Percentiles rank a stretch among this genome's conserved stretches.
These are phyloP conservation scores for Cavenderia fasciculata DNA, from an alignment of 78 protist genomes.

Conservation along the genomic window DNA sequence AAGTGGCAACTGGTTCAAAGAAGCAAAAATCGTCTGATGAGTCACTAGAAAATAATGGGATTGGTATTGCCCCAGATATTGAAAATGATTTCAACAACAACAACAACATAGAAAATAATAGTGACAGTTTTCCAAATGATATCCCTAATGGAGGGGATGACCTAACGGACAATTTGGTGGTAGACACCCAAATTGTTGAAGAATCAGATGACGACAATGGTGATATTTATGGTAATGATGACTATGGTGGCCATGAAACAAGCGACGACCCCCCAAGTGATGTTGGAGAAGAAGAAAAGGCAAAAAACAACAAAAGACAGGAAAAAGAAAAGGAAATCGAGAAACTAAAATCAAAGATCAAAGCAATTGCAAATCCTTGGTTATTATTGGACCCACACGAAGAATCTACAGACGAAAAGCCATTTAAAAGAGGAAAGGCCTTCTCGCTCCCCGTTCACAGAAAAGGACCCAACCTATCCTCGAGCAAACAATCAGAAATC, in stretches of 20 bases:
- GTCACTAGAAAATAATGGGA: too few relatives aligned
- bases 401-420: constrained; percentile 9
- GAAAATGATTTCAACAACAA: too few relatives aligned
- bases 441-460: not conserved
- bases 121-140: not conserved
- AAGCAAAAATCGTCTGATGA: not conserved
- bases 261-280: not conserved
- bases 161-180: not conserved
- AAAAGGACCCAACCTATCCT: not conserved
- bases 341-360: not conserved
- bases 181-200: not conserved
- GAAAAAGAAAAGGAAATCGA: not conserved
- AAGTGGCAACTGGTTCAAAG: too few relatives aligned
- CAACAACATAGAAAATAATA: not conserved
- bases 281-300: not conserved
- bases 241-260: not conserved
- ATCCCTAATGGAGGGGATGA: not conserved
- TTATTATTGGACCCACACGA: constrained; percentile 34
- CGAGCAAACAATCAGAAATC: not conserved
- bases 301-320: not conserved
- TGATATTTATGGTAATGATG: not conserved
- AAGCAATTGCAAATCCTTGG: constrained; percentile 21
- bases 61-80: too few relatives aligned
- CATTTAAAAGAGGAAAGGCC: constrained; percentile 58
- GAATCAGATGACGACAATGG: not conserved